phyloP scores from a whole-genome alignment of 2,329 filamentous ascomycete species.

The Helminthosporium solani region DNA sequence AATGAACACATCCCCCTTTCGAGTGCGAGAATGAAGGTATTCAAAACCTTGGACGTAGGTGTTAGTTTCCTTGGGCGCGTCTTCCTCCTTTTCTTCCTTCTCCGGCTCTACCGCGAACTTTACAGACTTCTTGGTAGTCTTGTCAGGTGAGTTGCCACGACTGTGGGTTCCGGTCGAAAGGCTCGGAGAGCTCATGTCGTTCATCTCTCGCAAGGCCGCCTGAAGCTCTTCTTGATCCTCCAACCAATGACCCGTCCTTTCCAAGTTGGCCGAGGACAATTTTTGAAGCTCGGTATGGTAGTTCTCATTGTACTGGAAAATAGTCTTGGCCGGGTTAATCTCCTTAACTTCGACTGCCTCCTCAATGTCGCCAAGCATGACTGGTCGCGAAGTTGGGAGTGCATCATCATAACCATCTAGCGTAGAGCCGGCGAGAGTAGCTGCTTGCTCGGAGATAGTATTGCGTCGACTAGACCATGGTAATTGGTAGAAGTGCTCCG shows the following conservation, averaged over 20 bases:
- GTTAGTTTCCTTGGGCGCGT: conserved; percentile 56
- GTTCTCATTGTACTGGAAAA: conserved; percentile 70
- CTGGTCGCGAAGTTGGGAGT: conserved; percentile 33
- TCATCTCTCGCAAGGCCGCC: conserved; percentile 61
- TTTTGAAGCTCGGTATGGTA: conserved; percentile 74
- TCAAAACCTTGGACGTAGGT: conserved; percentile 90
- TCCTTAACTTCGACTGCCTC: conserved; percentile 53
- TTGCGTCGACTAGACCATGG: conserved; percentile 62
- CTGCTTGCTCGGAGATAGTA: conserved; percentile 24
- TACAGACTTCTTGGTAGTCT: conserved; percentile 68
- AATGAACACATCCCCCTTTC: conserved; percentile 74
- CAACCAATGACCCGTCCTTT: conserved; percentile 85
- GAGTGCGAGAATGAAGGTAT: conserved; percentile 66
- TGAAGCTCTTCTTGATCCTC: conserved; percentile 77
- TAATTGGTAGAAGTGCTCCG: conserved; percentile 84
- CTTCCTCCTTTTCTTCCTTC: conserved; percentile 28
- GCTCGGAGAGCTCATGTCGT: conserved; percentile 46
- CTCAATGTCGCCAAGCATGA: conserved; percentile 31
- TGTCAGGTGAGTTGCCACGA: conserved; percentile 38
- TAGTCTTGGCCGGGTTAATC: conserved; percentile 64
- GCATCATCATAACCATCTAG: conserved; percentile 36
- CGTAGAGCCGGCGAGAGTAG: conserved; percentile 36
- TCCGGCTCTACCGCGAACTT: conserved; percentile 60
- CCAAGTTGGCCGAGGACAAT: conserved; percentile 70
- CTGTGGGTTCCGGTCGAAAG: conserved; percentile 33